These are phyloP conservation scores for Rhododendron henanense DNA, from an alignment of 148 eudicot species.

Conservation along the genomic window DNA sequence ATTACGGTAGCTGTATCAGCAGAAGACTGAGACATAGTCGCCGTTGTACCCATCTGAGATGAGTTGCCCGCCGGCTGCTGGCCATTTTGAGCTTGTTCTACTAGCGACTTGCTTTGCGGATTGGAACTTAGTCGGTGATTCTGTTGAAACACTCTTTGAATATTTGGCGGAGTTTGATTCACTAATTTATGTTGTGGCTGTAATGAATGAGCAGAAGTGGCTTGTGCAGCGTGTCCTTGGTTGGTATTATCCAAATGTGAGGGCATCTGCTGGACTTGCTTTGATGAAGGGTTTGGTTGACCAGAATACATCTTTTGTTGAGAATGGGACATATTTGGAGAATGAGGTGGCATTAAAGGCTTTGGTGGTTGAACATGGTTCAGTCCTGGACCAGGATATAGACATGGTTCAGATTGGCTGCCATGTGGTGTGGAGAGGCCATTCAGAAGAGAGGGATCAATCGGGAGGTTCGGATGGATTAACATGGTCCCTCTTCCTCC, in stretches of 20 bases:
- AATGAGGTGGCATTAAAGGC: conserved; percentile 23
- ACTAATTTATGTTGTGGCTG: conserved; percentile 38
- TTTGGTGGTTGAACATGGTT: conserved; percentile 43
- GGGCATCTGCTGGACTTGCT: conserved; percentile 45
- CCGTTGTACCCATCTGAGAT: conserved; percentile 20
- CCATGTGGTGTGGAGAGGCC: conserved; percentile 49
- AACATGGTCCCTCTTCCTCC: conserved; percentile 56
- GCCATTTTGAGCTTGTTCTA: conserved; percentile 38
- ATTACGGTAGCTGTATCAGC: conserved; percentile 25
- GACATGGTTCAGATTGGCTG: conserved; percentile 41
- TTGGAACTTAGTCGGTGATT: conserved; percentile 43
- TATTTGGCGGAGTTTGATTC: conserved; percentile 39
- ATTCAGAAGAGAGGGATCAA: conserved; percentile 50
- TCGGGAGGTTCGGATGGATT: conserved; percentile 46
- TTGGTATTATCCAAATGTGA: conserved; percentile 46
- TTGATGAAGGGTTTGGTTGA: conserved; percentile 35
- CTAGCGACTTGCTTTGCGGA: conserved; percentile 36
- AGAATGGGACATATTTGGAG: conserved; percentile 19
- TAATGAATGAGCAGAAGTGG: conserved; percentile 27
- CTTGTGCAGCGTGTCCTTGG: conserved; percentile 35
- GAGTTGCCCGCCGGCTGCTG: conserved; percentile 28
- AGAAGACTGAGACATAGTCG: conserved; percentile 26
- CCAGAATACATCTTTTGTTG: conserved; percentile 49
- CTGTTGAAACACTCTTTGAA: conserved; percentile 48
- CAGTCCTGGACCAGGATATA: conserved; percentile 34